These are phyloP conservation scores for Vitis rupestris DNA, from an alignment of 164 flowering plant species.

Conservation along the genomic window DNA sequence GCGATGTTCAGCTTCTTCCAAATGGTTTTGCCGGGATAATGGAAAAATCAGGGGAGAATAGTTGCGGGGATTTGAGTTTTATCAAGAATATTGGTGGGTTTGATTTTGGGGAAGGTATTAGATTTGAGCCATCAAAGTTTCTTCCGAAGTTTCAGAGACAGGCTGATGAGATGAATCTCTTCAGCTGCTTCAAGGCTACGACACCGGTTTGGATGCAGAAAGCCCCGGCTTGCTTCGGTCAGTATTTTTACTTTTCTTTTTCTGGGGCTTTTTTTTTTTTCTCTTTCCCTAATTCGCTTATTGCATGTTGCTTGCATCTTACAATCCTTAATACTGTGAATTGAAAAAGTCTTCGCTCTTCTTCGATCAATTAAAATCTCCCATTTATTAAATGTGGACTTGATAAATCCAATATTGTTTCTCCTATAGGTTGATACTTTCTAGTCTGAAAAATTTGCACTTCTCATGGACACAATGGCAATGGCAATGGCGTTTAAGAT, in stretches of 20 bases:
- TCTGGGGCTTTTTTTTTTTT: background rate
- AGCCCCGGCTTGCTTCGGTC: slow-evolving; percentile 91
- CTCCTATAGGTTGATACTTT: too few species aligned
- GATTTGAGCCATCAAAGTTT: slow-evolving; percentile 56
- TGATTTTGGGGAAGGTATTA: slow-evolving; percentile 75
- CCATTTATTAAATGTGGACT: too few species aligned
- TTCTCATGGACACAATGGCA: too few species aligned
- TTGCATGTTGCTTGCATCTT: background rate
- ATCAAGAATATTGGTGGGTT: slow-evolving; percentile 50
- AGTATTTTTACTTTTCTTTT: slow-evolving; percentile 18
- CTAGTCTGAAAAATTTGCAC: too few species aligned
- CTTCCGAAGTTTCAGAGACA: slow-evolving; percentile 57
- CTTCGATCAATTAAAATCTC: too few species aligned
- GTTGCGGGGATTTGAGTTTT: slow-evolving; percentile 29
- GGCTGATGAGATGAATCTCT: slow-evolving; percentile 29
- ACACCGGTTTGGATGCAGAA: slow-evolving; percentile 58
- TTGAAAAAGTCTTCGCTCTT: too few species aligned
- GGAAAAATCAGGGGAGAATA: slow-evolving; percentile 41
- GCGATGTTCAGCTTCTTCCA: slow-evolving; percentile 69
- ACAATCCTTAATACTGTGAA: too few species aligned
- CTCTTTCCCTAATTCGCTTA: background rate
- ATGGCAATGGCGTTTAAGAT: too few species aligned
- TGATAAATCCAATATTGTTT: too few species aligned
- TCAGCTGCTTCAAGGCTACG: slow-evolving; percentile 25
- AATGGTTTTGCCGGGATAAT: slow-evolving; percentile 66